Conservation (phyloP, 306 rosid genomes). For the Coriaria nepalensis region DNA sequence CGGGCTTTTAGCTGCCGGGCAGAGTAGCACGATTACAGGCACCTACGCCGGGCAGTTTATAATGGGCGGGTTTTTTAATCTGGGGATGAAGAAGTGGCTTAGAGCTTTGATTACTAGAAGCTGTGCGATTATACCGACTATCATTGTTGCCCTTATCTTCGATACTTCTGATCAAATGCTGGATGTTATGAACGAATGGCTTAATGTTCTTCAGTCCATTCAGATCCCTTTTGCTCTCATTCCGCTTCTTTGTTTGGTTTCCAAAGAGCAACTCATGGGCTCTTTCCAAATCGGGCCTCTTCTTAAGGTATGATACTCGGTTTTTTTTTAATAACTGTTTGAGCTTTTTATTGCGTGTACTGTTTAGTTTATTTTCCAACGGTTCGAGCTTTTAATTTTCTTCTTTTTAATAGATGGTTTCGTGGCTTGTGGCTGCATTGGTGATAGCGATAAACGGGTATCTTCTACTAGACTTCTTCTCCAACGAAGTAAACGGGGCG, state of each 20-base stretch:
- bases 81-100: slow-evolving; percentile 84
- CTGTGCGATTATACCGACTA: slow-evolving; percentile 78
- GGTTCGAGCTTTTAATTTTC: too few species aligned
- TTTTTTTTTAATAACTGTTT: not conserved
- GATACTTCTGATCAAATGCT: slow-evolving; percentile 59
- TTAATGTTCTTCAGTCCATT: slow-evolving; percentile 88
- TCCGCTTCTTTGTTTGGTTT: slow-evolving; percentile 87
- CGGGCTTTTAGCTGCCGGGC: slow-evolving; percentile 92
- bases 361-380: not conserved
- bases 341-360: too few species aligned
- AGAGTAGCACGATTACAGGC: slow-evolving; percentile 95
- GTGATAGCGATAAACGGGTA: slow-evolving; percentile 90
- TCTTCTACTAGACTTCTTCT: slow-evolving; percentile 69
- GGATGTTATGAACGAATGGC: slow-evolving; percentile 89
- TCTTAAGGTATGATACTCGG: slow-evolving; percentile 52
- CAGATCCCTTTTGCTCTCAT: slow-evolving; percentile 96
- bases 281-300: slow-evolving; percentile 59
- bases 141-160: slow-evolving; percentile 67
- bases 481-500: slow-evolving; percentile 53
- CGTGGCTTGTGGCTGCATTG: slow-evolving; percentile 91
- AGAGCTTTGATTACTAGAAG: slow-evolving; percentile 87
- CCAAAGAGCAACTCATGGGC: slow-evolving; percentile 91
- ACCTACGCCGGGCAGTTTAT: slow-evolving; percentile 98
- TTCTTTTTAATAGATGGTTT: slow-evolving; percentile 26
- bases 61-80: slow-evolving; percentile 87